Evolutionary conservation across 805 yeast species (phyloP), one percentile per base, ranked within the genome.

Genomic region (Hanseniaspora pseudoguilliermondii): DNA sequence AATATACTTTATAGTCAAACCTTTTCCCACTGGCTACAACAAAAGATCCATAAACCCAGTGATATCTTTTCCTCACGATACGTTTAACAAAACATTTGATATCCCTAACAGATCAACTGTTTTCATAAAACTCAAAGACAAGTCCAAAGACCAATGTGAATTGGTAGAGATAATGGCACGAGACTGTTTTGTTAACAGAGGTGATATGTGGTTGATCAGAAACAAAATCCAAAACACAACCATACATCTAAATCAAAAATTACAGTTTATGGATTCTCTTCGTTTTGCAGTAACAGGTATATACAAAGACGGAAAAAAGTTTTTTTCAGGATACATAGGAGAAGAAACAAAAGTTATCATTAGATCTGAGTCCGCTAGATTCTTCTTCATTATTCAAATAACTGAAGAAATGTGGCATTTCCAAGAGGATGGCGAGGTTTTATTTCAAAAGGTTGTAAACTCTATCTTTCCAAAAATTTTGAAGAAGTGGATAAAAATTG

Each of bases 371-470:
- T 83, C 95, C 42, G 95, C 97, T 1, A 79, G 85, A 57, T 71
- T 91, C 57, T 78, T 87, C 16, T 85, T 90, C 50, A 73, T 93
- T 59, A 81, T 93, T 51, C 98, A 93, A 65, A 80, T 90, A 59
- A 86, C 97, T 0, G 78, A 84, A 41, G 99, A 93, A 64, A 93
- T 93, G 97, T 93, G 97, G 95, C 88, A 89, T 66, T 93, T 93
- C 68, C 97, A 93, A 68, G 96, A 90, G 64, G 85, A 85, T 60
- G 98, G 98, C 1, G 97, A 91, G 64, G 85, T 90, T 54, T 79
- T 88, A 79, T 91, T 91, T 66, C 91, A 90, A 66, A 87, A 89
- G 68, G 79, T 93, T 62, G 88, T 93, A 47, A 90, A 91, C 66
- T 85, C 95, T n/a, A 73, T 91, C 51, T 82, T 93, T 55, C 99